Conservation (phyloP, 1,284 basidiomycete genomes). For the Ceratobasidium sp. region DNA sequence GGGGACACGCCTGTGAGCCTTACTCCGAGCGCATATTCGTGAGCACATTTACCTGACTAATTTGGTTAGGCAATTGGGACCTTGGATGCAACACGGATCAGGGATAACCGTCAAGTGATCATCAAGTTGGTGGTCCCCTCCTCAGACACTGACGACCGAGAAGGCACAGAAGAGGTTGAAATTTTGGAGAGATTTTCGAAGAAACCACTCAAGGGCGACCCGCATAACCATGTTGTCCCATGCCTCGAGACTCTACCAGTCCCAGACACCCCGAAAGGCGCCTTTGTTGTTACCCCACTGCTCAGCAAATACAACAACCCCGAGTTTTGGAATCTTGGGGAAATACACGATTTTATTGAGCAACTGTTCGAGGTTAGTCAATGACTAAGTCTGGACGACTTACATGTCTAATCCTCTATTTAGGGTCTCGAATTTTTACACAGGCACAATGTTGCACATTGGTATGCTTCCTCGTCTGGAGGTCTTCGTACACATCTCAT, state of each 20-base stretch:
- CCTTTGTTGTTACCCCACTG: slow-evolving; percentile 25
- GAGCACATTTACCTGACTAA: neutral
- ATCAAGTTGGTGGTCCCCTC: slow-evolving; percentile 19
- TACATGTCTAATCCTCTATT: neutral
- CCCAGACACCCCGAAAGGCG: slow-evolving; percentile 7
- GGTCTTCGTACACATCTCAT: too few species aligned
- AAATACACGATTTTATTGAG: slow-evolving; percentile 24
- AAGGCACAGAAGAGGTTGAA: slow-evolving; percentile 19
- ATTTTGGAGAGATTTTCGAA: slow-evolving; percentile 23
- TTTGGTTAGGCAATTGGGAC: neutral
- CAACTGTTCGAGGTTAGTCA: slow-evolving; percentile 31
- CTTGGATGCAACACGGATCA: slow-evolving; percentile 16
- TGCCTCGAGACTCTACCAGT: slow-evolving; percentile 21
- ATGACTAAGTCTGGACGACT: neutral
- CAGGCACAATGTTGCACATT: neutral
- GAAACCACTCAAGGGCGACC: slow-evolving; percentile 1
- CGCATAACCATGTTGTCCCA: slow-evolving; percentile 13
- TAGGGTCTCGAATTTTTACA: slow-evolving; percentile 9
- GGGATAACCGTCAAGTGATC: slow-evolving; percentile 11
- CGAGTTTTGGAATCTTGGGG: slow-evolving; percentile 19
- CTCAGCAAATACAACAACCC: slow-evolving; percentile 20
- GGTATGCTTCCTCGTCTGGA: neutral
- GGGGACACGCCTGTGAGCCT: slow-evolving; percentile 13
- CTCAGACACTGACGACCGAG: slow-evolving; percentile 17
- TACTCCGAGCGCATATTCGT: neutral